Conservation (phyloP, 495 filamentous ascomycete species). For the Cryomyces minteri region DNA sequence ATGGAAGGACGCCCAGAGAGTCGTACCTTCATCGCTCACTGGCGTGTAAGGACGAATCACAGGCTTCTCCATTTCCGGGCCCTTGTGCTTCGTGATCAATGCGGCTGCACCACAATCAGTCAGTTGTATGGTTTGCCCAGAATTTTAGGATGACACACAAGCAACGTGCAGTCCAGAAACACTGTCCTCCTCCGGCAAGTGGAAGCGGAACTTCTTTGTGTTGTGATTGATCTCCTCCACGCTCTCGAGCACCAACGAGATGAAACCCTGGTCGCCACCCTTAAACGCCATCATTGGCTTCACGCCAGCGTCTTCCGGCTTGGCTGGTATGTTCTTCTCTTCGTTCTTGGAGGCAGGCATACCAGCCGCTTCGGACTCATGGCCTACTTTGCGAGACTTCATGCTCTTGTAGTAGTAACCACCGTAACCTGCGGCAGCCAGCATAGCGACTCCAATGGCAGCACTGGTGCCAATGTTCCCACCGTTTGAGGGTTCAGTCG, state of each 20-base stretch:
- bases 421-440: constrained; percentile 10
- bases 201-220: constrained; percentile 74
- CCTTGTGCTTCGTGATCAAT: constrained; percentile 73
- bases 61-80: constrained; percentile 57
- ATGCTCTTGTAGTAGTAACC: constrained; percentile 14
- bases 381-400: background rate
- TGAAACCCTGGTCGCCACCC: constrained; percentile 74
- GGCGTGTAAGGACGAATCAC: constrained; percentile 87
- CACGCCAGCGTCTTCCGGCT: background rate
- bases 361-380: constrained; percentile 1
- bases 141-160: constrained; percentile 26
- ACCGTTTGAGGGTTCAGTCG: constrained; percentile 16
- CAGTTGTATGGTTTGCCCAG: background rate
- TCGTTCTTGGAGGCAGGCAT: constrained; percentile 5
- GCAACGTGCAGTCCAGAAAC: constrained; percentile 65
- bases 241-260: constrained; percentile 61
- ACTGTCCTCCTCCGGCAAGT: constrained; percentile 63
- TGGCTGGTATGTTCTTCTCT: constrained; percentile 9
- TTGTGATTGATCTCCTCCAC: constrained; percentile 68
- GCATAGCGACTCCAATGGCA: constrained; percentile 8
- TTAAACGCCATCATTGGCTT: constrained; percentile 41
- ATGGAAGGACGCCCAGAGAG: background rate
- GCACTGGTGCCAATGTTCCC: constrained; percentile 4
- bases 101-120: constrained; percentile 31
- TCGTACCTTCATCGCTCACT: constrained; percentile 56